Evolutionary conservation across 179 eudicot species (phyloP), one percentile per base, ranked within the genome.

Genomic region (Camellia oleifera): DNA sequence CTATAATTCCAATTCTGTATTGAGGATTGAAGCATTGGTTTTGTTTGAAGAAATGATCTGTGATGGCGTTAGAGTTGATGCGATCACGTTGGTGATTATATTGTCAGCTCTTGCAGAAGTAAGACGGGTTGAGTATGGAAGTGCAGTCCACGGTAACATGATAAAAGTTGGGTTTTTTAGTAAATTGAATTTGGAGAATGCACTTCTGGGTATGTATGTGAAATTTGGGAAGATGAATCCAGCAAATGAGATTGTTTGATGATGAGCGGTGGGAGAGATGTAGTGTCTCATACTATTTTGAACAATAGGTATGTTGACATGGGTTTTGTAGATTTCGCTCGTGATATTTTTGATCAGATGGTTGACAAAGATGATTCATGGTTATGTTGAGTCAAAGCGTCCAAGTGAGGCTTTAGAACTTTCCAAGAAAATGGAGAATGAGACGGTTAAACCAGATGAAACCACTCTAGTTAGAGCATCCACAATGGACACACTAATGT

Each of bases 311-410:
- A 54, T 65, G 52, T 77, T 10, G 23, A 77, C 18, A 32, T 32
- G 9, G 78, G 81, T n/a, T 52, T 63, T 18, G 14, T 82, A 18
- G 78, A 77, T 15, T 40, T 54, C 67, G 84, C 84, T 82, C 78
- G 77, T 1, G 40, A 63, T 18, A 54, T 72, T 42, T 82, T 82
- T 44, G 78, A 82, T 82, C 73, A 12, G 17, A 72, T 54, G 57
- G 66, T 2, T 77, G 66, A 40, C 44, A 82, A 77, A 44, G 85
- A 79, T 82, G 82, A 82, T 82, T 69, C 78, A 53, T 75, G 82
- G 85, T 7, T 82, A 79, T 52, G 82, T 74, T 8, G 58, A 78
- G 58, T 57, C 53, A 7, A 66, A 58, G 58, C 17, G 70, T 4
- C 84, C 84, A 4, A 48, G 52, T 5, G 85, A 79, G 5, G 82